A percentile compares a stretch with the other conserved stretches of the same genome.
Conservation (phyloP, 805 yeast species). For the Yamadazyma philogaea region DNA sequence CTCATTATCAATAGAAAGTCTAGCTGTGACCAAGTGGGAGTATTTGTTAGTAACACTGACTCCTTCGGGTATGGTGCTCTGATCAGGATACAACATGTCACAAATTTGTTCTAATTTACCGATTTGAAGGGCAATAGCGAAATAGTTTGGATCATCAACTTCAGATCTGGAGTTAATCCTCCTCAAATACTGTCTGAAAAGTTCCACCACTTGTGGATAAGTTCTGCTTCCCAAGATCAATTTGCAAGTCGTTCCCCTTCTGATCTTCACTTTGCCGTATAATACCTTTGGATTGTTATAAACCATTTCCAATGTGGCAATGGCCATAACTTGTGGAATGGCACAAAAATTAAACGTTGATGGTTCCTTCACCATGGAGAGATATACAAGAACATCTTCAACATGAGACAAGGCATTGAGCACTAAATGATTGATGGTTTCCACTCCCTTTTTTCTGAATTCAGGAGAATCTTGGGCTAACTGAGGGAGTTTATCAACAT, state of each 20-base stretch:
- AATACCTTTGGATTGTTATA: slow-evolving; percentile 78
- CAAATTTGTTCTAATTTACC: slow-evolving; percentile 88
- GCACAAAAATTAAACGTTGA: slow-evolving; percentile 89
- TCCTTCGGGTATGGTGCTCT: slow-evolving; percentile 53
- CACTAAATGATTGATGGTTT: slow-evolving; percentile 79
- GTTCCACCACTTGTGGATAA: slow-evolving; percentile 68
- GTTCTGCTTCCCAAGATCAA: slow-evolving; percentile 73
- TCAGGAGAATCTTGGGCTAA: slow-evolving; percentile 36
- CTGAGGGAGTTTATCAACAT: slow-evolving; percentile 61
- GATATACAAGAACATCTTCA: slow-evolving; percentile 69
- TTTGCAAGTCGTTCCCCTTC: slow-evolving; percentile 82
- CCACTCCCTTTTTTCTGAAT: slow-evolving; percentile 57
- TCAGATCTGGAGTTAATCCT: slow-evolving; percentile 74
- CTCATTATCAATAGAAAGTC: slow-evolving; percentile 31
- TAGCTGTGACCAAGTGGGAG: slow-evolving; percentile 28
- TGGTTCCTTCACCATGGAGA: slow-evolving; percentile 74
- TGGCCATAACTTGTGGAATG: slow-evolving; percentile 98
- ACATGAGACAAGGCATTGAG: slow-evolving; percentile 76
- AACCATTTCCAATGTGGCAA: slow-evolving; percentile 85
- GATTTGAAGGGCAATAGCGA: slow-evolving; percentile 77
- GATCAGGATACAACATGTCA: slow-evolving; percentile 66
- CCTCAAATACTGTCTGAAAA: slow-evolving; percentile 72
- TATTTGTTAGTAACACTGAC: slow-evolving; percentile 41
- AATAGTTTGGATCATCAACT: slow-evolving; percentile 82
- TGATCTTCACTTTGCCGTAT: slow-evolving; percentile 72